Conservation (phyloP, 495 filamentous ascomycete species). For the Penicillium herquei region DNA sequence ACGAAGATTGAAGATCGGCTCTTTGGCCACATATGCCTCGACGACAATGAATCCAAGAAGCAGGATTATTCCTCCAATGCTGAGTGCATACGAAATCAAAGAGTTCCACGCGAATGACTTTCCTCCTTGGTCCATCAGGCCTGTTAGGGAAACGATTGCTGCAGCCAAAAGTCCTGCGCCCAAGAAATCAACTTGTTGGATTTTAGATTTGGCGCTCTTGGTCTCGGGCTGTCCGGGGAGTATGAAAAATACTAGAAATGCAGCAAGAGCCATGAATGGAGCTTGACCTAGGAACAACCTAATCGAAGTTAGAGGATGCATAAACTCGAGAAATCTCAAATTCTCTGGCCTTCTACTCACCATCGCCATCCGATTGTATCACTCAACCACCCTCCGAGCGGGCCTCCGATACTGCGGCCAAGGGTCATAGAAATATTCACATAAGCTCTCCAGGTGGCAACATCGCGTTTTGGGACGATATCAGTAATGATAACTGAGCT, state of each 20-base stretch:
- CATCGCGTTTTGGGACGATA: conserved; percentile 65
- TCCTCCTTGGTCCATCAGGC: conserved; percentile 60
- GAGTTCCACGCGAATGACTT: conserved; percentile 56
- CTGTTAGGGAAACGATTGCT: conserved; percentile 47
- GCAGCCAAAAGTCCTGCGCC: conserved; percentile 51
- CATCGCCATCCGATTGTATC: conserved; percentile 69
- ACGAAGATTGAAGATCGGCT: conserved; percentile 62
- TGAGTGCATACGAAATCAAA: conserved; percentile 28
- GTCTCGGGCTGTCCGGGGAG: conserved; percentile 38
- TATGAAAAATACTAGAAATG: conserved; percentile 43
- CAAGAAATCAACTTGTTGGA: conserved; percentile 58
- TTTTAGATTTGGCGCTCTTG: conserved; percentile 7
- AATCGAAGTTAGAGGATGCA: neutral
- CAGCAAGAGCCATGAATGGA: conserved; percentile 53
- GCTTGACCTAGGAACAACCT: conserved; percentile 63
- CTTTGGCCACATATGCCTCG: conserved; percentile 50
- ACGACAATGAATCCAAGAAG: conserved; percentile 48
- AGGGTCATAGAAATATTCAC: conserved; percentile 63
- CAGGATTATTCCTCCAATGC: conserved; percentile 22
- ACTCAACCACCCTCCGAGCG: conserved; percentile 61
- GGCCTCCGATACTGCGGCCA: conserved; percentile 63
- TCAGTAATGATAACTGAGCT: conserved; percentile 62
- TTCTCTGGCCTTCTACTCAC: too few species aligned
- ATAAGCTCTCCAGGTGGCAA: conserved; percentile 64
- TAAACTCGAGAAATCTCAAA: too few species aligned